Percentiles rank a stretch among this genome's conserved stretches.
Evolutionary conservation across 371 early-diverging fungal species (phyloP).

Genomic region (Mortierella polycephala): DNA sequence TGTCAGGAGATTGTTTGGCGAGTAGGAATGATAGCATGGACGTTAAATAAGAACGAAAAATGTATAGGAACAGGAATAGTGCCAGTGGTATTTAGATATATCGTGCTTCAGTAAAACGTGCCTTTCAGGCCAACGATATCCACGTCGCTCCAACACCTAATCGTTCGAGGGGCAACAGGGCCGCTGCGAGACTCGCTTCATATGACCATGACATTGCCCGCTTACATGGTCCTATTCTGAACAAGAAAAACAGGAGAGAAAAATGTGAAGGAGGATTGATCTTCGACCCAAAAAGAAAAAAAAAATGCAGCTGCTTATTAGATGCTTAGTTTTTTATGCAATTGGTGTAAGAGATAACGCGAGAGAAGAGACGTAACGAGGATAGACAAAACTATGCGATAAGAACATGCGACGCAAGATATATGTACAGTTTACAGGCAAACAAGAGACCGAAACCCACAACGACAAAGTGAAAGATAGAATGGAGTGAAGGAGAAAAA

Average conservation of each 20-base stretch:
- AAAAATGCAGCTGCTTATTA: too few relatives aligned
- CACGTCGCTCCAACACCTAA: too few relatives aligned
- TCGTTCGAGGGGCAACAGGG: too few relatives aligned
- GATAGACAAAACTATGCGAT: not conserved
- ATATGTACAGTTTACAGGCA: not conserved
- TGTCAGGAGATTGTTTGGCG: constrained; percentile 87
- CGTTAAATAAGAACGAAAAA: not conserved
- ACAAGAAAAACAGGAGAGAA: not conserved
- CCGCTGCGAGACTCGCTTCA: too few relatives aligned
- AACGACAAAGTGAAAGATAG: not conserved
- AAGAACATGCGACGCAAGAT: too few relatives aligned
- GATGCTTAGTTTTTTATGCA: too few relatives aligned
- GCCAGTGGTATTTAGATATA: not conserved
- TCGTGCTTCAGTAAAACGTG: too few relatives aligned
- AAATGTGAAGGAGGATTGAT: constrained; percentile 3
- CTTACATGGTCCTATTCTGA: too few relatives aligned
- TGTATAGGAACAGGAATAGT: not conserved
- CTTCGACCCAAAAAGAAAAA: not conserved
- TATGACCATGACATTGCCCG: too few relatives aligned
- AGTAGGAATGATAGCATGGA: constrained; percentile 19
- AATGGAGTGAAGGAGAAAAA: not conserved
- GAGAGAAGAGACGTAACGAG: not conserved
- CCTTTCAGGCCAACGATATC: too few relatives aligned
- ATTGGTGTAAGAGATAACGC: too few relatives aligned
- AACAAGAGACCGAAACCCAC: not conserved